Base-by-base conservation (phyloP, 2,329 filamentous ascomycete species). In the Teratosphaeria gauchensis region DNA sequence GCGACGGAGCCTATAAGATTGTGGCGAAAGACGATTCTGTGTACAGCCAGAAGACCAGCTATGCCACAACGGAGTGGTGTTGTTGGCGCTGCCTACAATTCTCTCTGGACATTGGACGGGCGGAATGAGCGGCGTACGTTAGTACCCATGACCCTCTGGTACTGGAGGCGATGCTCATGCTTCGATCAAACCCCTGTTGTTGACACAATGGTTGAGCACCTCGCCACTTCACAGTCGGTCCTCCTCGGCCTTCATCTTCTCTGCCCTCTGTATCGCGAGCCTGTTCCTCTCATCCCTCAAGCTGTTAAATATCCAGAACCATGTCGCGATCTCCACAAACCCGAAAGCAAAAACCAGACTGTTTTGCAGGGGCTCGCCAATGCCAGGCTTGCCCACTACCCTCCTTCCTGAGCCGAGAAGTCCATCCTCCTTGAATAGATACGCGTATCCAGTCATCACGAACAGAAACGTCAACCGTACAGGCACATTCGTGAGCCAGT, bases 221-320 rank as follows among this genome's bases (percentile, higher is more conserved):
- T 35, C 14, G 33, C 14, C 33, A 14, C 16, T 30, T 61, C 53
- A 61, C 28, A 63, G 28, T 21, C 51, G 31, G 38, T 75, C 72
- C 59, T 76, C 71, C 21, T 71, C 69, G 7, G 70, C 69, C 61
- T 70, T 71, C 60, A 69, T 67, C 60, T 68, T 70, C 32, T 73
- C 61, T 11, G 70, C 65, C 35, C 74, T 66, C 54, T 69, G 70
- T 8, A 66, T 65, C 24, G 68, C 65, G 9, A 71, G 62, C 8
- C 73, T 69, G 54, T 69, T 70, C 57, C 75, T 70, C 76, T 90
- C 87, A 68, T 90, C 87, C 56, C 84, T 78, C 66, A 90, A 72
- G 4, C 84, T 87, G 32, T 86, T 79, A 80, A 85, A 90, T 70
- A 84, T 84, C 91, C 91, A 96, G 73, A 95, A 91, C 90, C 91